A percentile compares a stretch with the other conserved stretches of the same genome.
Conservation (phyloP, 1,139 yeast species). For the Candida tropicalis region DNA sequence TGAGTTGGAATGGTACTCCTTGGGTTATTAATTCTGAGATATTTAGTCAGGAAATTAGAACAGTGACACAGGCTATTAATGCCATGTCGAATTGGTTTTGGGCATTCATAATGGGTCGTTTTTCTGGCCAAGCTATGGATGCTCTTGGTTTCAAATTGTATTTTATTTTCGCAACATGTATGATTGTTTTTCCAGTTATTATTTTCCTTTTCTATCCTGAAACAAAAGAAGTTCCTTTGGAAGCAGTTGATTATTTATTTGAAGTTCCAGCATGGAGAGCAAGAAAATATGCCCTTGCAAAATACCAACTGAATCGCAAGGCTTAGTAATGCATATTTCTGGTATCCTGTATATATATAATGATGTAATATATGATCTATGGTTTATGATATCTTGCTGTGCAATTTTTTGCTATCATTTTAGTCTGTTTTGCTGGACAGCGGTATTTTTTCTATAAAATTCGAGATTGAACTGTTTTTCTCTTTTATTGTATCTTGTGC, state of each 20-base stretch:
- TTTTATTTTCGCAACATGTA: conserved; percentile 44
- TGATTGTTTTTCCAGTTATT: conserved; percentile 35
- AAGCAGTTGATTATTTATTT: conserved; percentile 45
- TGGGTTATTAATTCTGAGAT: conserved; percentile 52
- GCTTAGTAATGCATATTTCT: too few relatives aligned
- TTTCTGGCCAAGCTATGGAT: conserved; percentile 44
- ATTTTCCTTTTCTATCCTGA: conserved; percentile 46
- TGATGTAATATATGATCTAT: too few relatives aligned
- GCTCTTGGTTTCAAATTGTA: conserved; percentile 47
- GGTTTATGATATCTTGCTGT: too few relatives aligned
- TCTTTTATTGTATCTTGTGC: background rate
- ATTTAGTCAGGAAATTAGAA: conserved; percentile 44
- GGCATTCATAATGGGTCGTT: conserved; percentile 52
- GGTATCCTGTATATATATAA: too few relatives aligned
- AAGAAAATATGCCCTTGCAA: conserved; percentile 24
- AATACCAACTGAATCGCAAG: too few relatives aligned
- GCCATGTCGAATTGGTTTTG: conserved; percentile 52
- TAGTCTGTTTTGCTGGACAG: too few relatives aligned
- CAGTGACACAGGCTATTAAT: conserved; percentile 46
- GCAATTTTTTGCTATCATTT: too few relatives aligned
- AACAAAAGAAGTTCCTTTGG: conserved; percentile 47
- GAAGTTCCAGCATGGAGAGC: conserved; percentile 39
- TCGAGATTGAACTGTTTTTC: too few relatives aligned
- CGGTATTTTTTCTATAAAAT: too few relatives aligned
- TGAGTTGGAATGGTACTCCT: conserved; percentile 52